These are phyloP conservation scores for Spathaspora boniae DNA, from an alignment of 805 yeast species.

Conservation along the genomic window DNA sequence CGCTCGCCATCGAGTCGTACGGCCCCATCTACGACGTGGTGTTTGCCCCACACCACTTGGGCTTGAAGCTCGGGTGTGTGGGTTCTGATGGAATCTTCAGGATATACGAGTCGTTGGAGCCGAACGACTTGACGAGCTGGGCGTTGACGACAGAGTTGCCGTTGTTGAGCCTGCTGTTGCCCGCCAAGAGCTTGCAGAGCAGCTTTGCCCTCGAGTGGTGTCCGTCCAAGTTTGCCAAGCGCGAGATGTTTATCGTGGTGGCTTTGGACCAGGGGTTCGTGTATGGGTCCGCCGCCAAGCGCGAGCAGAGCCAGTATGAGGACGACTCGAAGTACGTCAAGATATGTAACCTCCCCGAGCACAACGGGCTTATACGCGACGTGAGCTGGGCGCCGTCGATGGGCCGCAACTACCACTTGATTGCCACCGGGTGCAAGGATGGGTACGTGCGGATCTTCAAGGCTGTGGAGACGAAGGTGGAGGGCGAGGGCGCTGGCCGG, in stretches of 20 bases:
- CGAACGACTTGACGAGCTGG: slow-evolving; percentile 85
- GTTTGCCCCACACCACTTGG: slow-evolving; percentile 83
- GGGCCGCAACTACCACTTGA: slow-evolving; percentile 82
- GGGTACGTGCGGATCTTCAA: slow-evolving; percentile 87
- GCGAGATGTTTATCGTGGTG: slow-evolving; percentile 78
- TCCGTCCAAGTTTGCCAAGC: slow-evolving; percentile 68
- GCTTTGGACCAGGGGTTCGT: slow-evolving; percentile 86
- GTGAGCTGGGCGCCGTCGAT: slow-evolving; percentile 96
- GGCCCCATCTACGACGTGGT: slow-evolving; percentile 89
- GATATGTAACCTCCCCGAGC: slow-evolving; percentile 73
- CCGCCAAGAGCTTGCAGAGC: slow-evolving; percentile 78
- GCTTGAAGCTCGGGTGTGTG: slow-evolving; percentile 77
- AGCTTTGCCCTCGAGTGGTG: slow-evolving; percentile 90
- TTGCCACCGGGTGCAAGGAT: slow-evolving; percentile 96
- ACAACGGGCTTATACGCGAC: slow-evolving; percentile 79
- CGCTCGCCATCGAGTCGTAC: slow-evolving; percentile 72
- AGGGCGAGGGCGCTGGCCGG: too few species aligned
- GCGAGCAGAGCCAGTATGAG: slow-evolving; percentile 11
- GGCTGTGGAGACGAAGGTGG: slow-evolving; percentile 30
- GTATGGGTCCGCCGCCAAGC: slow-evolving; percentile 35
- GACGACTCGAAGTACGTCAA: slow-evolving; percentile 39
- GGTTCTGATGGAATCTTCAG: slow-evolving; percentile 87
- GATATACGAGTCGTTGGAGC: slow-evolving; percentile 84
- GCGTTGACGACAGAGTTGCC: slow-evolving; percentile 67
- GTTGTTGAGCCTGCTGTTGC: slow-evolving; percentile 59